A percentile compares a stretch with the other conserved stretches of the same genome.
Conservation (phyloP, 805 yeast species). For the Pichia rugopelliculosa region DNA sequence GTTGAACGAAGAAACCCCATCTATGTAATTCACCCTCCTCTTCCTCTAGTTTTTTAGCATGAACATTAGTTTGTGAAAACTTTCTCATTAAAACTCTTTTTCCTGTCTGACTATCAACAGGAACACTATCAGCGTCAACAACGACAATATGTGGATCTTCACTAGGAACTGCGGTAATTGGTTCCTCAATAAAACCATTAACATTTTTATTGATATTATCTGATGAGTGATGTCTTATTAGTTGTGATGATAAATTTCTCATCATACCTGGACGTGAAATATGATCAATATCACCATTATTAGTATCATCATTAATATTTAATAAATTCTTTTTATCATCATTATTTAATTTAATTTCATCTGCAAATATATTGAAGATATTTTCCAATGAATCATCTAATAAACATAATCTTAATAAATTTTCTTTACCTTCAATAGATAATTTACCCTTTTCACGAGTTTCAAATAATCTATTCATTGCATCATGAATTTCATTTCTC, state of each 20-base stretch:
- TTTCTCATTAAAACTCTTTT: slow-evolving; percentile 61
- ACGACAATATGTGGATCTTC: slow-evolving; percentile 64
- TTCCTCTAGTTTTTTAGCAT: slow-evolving; percentile 71
- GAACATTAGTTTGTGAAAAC: slow-evolving; percentile 54
- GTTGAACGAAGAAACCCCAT: slow-evolving; percentile 76
- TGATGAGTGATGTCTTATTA: slow-evolving; percentile 41
- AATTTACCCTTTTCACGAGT: slow-evolving; percentile 39
- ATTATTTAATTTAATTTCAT: slow-evolving; percentile 10
- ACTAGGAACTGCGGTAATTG: slow-evolving; percentile 1
- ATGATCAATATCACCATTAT: not conserved
- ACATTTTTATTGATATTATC: slow-evolving; percentile 45
- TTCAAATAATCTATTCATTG: slow-evolving; percentile 43
- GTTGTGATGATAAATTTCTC: slow-evolving; percentile 24
- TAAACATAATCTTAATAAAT: slow-evolving; percentile 43
- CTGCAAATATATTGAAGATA: slow-evolving; percentile 39
- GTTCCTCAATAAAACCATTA: slow-evolving; percentile 25
- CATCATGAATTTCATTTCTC: slow-evolving; percentile 43
- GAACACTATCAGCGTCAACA: slow-evolving; percentile 50
- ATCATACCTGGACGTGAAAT: slow-evolving; percentile 21
- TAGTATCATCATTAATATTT: not conserved
- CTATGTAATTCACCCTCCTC: slow-evolving; percentile 92
- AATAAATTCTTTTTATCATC: not conserved
- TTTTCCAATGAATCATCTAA: slow-evolving; percentile 49
- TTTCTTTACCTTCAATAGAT: slow-evolving; percentile 50
- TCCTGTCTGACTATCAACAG: slow-evolving; percentile 65